phyloP scores from a whole-genome alignment of 176 grass and related monocot genomes.

The Hsuehochloa calcarea region DNA sequence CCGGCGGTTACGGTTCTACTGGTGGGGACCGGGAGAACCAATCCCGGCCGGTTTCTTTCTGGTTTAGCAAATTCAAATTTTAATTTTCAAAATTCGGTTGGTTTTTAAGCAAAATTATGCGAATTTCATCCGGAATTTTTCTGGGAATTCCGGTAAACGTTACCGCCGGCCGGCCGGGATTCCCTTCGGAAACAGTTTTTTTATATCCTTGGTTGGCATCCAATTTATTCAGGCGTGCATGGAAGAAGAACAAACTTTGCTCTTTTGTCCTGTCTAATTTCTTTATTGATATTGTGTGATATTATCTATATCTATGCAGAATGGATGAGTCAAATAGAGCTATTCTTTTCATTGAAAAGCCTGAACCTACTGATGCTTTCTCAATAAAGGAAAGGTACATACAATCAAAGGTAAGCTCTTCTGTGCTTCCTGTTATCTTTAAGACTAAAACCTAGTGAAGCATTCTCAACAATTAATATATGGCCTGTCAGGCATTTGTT shows the following conservation, averaged over 20 bases:
- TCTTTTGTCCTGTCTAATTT: conserved; percentile 26
- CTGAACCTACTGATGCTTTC: conserved; percentile 73
- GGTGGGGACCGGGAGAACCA: too few species aligned
- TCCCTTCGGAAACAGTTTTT: too few species aligned
- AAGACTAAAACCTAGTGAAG: conserved; percentile 6
- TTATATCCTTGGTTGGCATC: too few species aligned
- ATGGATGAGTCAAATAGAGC: conserved; percentile 52
- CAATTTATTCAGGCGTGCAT: background rate
- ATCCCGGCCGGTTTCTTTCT: too few species aligned
- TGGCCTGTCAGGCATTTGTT: background rate
- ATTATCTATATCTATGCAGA: conserved; percentile 48
- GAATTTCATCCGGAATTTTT: too few species aligned
- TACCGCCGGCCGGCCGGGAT: too few species aligned
- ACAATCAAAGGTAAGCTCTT: conserved; percentile 78
- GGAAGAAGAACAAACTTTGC: background rate
- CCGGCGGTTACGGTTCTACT: too few species aligned
- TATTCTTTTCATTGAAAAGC: conserved; percentile 69
- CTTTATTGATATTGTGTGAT: conserved; percentile 9
- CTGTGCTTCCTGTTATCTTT: background rate
- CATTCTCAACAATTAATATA: conserved; percentile 20
- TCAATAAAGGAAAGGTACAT: conserved; percentile 95
- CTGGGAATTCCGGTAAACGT: too few species aligned
- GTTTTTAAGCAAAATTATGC: too few species aligned
- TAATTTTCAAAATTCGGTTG: too few species aligned
- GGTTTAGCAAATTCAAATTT: too few species aligned